Percentiles rank a stretch among this genome's conserved stretches.
Conservation (phyloP, 495 filamentous ascomycete species). For the Staphylotrichum tortipilum region DNA sequence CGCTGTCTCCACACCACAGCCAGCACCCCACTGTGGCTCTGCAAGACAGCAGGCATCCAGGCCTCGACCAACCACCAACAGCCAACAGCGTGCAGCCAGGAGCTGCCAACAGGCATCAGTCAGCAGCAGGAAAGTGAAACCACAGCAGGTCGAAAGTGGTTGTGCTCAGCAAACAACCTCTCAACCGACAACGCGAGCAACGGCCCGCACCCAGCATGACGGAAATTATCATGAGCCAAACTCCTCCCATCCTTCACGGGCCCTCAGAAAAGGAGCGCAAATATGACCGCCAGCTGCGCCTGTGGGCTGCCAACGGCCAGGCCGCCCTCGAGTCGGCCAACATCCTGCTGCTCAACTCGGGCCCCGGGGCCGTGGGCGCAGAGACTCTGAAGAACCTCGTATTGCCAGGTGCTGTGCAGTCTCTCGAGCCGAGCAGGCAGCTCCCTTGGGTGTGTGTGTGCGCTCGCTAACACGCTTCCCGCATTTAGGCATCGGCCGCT, state of each 20-base stretch:
- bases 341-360: conserved; percentile 78
- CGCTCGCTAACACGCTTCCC: conserved; percentile 9
- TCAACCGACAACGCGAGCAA: too few relatives aligned
- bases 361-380: conserved; percentile 72
- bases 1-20: background rate
- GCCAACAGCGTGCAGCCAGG: too few relatives aligned
- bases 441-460: too few relatives aligned
- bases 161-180: too few relatives aligned
- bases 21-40: conserved; percentile 9
- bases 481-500: conserved; percentile 72
- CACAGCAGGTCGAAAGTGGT: too few relatives aligned
- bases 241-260: conserved; percentile 46
- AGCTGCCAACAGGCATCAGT: conserved; percentile 1
- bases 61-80: conserved; percentile 3
- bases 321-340: conserved; percentile 81
- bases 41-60: conserved; percentile 9
- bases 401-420: conserved; percentile 58
- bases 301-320: conserved; percentile 93
- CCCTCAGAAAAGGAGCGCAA: conserved; percentile 84
- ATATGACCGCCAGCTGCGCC: conserved; percentile 90
- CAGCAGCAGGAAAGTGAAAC: too few relatives aligned
- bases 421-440: too few relatives aligned
- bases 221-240: conserved; percentile 40
- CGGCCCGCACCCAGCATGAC: conserved; percentile 32
- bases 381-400: conserved; percentile 97